Conservation (phyloP, 2,329 filamentous ascomycete genomes). For the Colletotrichum eleusines region DNA sequence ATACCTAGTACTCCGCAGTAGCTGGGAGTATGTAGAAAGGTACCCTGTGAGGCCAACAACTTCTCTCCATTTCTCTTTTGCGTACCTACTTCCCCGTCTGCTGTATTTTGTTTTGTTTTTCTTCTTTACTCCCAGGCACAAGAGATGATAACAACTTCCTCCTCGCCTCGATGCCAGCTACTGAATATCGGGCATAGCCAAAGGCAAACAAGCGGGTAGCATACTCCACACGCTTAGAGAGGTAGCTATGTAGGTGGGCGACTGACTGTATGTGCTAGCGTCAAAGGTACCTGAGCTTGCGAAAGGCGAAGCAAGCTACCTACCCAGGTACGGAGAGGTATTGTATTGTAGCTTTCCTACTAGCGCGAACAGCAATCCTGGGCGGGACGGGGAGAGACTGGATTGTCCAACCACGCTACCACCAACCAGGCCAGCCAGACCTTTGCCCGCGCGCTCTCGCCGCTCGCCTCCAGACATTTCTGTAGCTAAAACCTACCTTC, state of each 20-base stretch:
- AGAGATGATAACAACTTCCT: background rate
- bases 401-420: conserved; percentile 38
- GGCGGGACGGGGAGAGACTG: conserved; percentile 20
- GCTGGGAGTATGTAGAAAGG: background rate
- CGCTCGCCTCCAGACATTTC: conserved; percentile 17
- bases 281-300: conserved; percentile 1
- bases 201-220: background rate
- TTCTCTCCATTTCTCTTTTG: background rate
- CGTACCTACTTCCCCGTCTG: no score
- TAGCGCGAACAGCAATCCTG: conserved; percentile 29
- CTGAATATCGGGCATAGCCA: background rate
- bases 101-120: no score
- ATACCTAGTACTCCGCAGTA: no score
- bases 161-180: background rate
- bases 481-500: conserved; percentile 42
- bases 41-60: conserved; percentile 8
- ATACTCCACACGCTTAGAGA: background rate
- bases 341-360: conserved; percentile 10
- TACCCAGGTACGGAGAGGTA: background rate
- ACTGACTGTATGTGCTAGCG: background rate
- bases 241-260: background rate
- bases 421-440: conserved; percentile 34
- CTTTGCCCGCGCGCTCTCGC: conserved; percentile 23
- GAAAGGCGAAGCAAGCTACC: background rate
- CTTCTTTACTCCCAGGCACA: no score